Percentiles rank a stretch among this genome's conserved stretches.
These are phyloP conservation scores for Toxicodendron radicans DNA, from an alignment of 345 rosid genomes.

Conservation along the genomic window DNA sequence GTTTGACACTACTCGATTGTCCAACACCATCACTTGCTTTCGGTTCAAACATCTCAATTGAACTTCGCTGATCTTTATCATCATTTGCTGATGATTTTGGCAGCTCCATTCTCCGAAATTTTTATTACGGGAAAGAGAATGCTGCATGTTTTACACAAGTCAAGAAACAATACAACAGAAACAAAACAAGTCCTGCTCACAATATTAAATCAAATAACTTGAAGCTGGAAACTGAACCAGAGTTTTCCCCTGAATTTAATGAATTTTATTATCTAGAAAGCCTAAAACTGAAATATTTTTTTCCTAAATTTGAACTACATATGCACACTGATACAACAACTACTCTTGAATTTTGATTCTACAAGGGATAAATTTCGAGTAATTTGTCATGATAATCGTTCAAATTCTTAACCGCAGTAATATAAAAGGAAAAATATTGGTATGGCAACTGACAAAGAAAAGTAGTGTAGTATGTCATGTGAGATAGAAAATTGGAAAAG, in stretches of 20 bases:
- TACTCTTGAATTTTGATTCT: no score
- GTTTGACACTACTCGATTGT: not conserved
- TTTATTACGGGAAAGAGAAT: not conserved
- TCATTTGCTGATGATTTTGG: constrained; percentile 5
- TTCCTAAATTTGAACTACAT: no score
- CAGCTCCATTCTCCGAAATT: not conserved
- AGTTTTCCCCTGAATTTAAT: not conserved
- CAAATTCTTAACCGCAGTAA: no score
- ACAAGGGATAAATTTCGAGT: no score
- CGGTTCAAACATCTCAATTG: constrained; percentile 40
- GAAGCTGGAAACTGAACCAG: no score
- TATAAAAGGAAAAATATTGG: not conserved
- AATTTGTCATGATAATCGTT: no score
- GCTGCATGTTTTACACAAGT: not conserved
- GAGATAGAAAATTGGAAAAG: not conserved
- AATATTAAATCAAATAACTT: not conserved
- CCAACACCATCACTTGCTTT: constrained; percentile 19
- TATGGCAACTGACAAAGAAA: not conserved
- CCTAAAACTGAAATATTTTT: no score
- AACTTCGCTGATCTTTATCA: constrained; percentile 24
- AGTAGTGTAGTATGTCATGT: not conserved
- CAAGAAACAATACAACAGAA: not conserved
- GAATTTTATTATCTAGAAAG: not conserved
- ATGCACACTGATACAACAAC: no score
- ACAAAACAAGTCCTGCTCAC: not conserved